Evolutionary conservation across 31 red algal genomes (phyloP), one percentile per base, ranked within the genome.

Genomic region (Asparagopsis taxiformis): DNA sequence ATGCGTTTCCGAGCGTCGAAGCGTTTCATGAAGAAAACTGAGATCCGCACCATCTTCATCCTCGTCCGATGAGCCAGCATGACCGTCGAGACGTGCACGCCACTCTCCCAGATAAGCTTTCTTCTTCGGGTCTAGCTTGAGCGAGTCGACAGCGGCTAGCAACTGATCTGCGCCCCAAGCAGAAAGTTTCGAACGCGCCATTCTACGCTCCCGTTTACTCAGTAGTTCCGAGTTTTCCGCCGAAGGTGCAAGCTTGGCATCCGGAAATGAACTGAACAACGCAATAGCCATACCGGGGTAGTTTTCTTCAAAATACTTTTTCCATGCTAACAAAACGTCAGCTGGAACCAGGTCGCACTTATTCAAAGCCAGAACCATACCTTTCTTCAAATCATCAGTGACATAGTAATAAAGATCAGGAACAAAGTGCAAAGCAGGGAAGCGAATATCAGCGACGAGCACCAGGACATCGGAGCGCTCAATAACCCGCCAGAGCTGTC

Each of bases 401-500:
- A 79, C 67, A 37, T 75, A 62, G n/a, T 73, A 30, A 31, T 80
- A 79, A 30, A 90, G 58, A 54, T 74, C 76, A 2, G 86, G 86
- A 0, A 80, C 86, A 41, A 79, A 90, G 59, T 90, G 86, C 22
- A 90, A 57, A 11, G 86, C 75, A 25, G 86, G 75, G 38, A 74
- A 79, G 21, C 86, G 74, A 59, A 90, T 72, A 31, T 90, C 86
- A 2, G 86, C 86, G 43, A 90, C 75, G 17, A 90, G 53, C 3
- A 90, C 62, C 33, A 90, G 41, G 41, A 90, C 60, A 29, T 90
- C 86, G 5, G 74, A 75, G 17, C 70, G 75, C 29, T 90, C 86
- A 50, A 79, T 81, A 3, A 90, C 86, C 21, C 86, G 64, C 86
- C 86, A 90, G 10, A 90, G 46, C 59, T 90, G 86, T 16, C 86